Evolutionary conservation across 2,329 filamentous ascomycete species (phyloP).

Genomic region (Cladosporium sp.): DNA sequence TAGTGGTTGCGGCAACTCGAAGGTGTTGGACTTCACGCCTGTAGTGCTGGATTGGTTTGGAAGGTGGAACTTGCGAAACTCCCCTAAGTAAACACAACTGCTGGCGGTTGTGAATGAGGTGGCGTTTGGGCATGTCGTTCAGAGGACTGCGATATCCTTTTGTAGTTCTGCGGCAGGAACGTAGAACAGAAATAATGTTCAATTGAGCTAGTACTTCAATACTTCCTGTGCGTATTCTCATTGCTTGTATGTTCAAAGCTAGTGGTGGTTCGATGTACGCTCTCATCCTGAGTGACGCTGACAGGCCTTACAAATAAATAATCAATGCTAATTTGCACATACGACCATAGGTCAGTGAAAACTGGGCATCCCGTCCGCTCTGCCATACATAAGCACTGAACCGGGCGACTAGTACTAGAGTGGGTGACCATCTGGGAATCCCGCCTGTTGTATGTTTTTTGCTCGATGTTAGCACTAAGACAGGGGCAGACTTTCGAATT

Average conservation of each 20-base stretch:
- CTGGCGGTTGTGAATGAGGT: neutral
- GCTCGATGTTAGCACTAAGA: neutral
- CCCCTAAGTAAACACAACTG: slow-evolving; percentile 19
- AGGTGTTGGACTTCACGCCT: slow-evolving; percentile 29
- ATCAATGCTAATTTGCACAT: no score
- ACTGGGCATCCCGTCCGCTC: neutral
- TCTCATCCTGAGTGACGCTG: no score
- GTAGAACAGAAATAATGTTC: neutral
- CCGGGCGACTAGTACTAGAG: neutral
- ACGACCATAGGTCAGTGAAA: neutral
- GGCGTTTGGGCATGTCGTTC: neutral
- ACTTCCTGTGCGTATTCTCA: no score
- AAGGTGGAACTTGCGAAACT: slow-evolving; percentile 26
- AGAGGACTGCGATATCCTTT: neutral
- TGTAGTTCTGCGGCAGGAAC: neutral
- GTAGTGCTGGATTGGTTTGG: slow-evolving; percentile 32
- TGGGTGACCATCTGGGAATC: neutral
- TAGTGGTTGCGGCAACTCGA: slow-evolving; percentile 19
- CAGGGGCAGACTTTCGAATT: neutral
- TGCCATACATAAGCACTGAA: neutral
- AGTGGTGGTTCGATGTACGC: no score
- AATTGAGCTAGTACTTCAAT: neutral
- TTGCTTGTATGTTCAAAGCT: no score
- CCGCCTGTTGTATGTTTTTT: neutral
- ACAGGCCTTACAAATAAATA: no score